Conservation (phyloP, 1,284 basidiomycete genomes). For the Inonotus obliquus region DNA sequence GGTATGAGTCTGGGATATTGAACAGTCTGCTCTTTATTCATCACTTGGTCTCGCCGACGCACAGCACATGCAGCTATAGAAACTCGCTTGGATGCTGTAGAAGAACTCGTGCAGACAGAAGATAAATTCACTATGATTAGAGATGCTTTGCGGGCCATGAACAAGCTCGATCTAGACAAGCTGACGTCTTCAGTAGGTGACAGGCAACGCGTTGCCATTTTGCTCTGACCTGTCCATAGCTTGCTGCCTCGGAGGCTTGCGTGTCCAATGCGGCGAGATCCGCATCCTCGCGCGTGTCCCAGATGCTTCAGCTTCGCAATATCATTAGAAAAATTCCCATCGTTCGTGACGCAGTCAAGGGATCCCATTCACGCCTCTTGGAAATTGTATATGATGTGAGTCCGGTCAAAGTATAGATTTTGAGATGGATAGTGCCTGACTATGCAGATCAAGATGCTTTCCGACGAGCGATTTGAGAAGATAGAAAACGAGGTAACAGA, state of each 20-base stretch:
- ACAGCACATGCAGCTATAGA: constrained; percentile 63
- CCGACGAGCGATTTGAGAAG: constrained; percentile 58
- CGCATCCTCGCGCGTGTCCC: constrained; percentile 65
- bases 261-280: constrained; percentile 49
- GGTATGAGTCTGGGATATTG: constrained; percentile 35
- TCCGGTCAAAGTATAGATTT: neutral
- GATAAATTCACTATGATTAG: constrained; percentile 67
- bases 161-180: constrained; percentile 86
- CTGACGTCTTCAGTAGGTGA: constrained; percentile 64
- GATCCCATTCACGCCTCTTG: constrained; percentile 56
- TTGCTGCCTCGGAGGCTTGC: constrained; percentile 57
- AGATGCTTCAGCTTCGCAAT: constrained; percentile 72
- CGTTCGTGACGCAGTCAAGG: constrained; percentile 55
- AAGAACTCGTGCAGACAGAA: constrained; percentile 76
- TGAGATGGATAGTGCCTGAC: neutral
- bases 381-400: constrained; percentile 56
- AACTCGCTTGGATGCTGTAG: constrained; percentile 78
- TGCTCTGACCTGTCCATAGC: constrained; percentile 33
- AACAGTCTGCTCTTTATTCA: neutral
- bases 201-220: neutral
- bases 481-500: constrained; percentile 58
- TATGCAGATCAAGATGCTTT: constrained; percentile 58
- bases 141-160: constrained; percentile 63
- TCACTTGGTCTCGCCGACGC: neutral
- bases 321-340: constrained; percentile 62